These are phyloP conservation scores for Ceratobasidium theobromae DNA, from an alignment of 1,284 basidiomycete genomes.

Conservation along the genomic window DNA sequence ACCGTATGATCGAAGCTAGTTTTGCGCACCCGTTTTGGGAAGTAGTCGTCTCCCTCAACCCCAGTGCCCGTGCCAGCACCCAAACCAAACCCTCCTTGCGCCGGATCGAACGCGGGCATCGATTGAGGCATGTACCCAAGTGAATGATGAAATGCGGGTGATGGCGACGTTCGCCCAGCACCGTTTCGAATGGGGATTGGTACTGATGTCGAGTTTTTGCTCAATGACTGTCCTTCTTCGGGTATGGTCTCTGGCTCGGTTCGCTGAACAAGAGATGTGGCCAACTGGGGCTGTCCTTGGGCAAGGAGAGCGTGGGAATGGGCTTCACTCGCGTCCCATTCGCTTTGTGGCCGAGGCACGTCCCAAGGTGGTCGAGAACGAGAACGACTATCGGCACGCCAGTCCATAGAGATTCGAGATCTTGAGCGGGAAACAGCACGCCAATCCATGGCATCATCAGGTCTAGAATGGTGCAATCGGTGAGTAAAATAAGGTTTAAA, in stretches of 20 bases:
- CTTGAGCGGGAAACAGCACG: constrained; percentile 42
- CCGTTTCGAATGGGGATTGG: constrained; percentile 47
- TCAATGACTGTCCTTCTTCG: constrained; percentile 21
- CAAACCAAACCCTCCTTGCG: constrained; percentile 3
- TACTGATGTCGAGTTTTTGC: constrained; percentile 35
- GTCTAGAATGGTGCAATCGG: constrained; percentile 24
- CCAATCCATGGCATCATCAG: constrained; percentile 42
- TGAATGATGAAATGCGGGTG: constrained; percentile 16
- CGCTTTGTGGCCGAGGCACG: constrained; percentile 47
- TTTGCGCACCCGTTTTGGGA: constrained; percentile 83
- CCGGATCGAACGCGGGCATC: constrained; percentile 8
- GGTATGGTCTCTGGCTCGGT: neutral
- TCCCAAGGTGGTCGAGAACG: constrained; percentile 80
- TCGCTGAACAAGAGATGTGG: neutral
- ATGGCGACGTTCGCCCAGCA: neutral
- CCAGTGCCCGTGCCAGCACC: neutral
- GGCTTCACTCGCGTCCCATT: constrained; percentile 58
- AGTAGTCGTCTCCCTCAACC: constrained; percentile 44
- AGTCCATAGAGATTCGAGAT: constrained; percentile 74
- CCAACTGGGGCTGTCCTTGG: constrained; percentile 4
- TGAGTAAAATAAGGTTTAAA: neutral
- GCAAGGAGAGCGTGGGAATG: constrained; percentile 46
- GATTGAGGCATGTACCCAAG: constrained; percentile 10
- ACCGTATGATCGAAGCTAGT: constrained; percentile 92
- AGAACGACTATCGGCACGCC: constrained; percentile 89